Evolutionary conservation across 1,284 basidiomycete species (phyloP).

Genomic region (Puccinia polysora): DNA sequence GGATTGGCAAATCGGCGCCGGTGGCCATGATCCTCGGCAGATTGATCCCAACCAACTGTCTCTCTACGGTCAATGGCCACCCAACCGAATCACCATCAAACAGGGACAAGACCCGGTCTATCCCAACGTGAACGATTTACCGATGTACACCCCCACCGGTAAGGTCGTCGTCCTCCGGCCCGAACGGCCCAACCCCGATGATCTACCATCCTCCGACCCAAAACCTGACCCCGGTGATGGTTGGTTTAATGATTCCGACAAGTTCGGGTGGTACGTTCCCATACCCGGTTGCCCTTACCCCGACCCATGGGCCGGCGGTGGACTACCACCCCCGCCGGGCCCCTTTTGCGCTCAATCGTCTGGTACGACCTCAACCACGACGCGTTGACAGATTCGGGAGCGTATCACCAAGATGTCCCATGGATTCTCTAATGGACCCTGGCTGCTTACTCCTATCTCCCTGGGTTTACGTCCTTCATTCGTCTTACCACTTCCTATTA

Average conservation of each 20-base stretch:
- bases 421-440: too few relatives aligned
- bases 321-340: slow-evolving; percentile 27
- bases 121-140: slow-evolving; percentile 10
- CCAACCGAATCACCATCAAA: slow-evolving; percentile 11
- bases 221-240: slow-evolving; percentile 26
- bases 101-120: not conserved
- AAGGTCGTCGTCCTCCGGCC: slow-evolving; percentile 19
- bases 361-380: too few relatives aligned
- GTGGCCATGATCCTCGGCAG: too few relatives aligned
- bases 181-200: not conserved
- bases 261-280: slow-evolving; percentile 22
- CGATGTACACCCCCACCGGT: slow-evolving; percentile 21
- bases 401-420: too few relatives aligned
- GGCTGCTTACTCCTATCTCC: too few relatives aligned
- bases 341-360: slow-evolving; percentile 25
- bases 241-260: slow-evolving; percentile 32
- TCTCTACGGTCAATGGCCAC: slow-evolving; percentile 30
- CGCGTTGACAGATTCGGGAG: too few relatives aligned
- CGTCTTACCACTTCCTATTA: too few relatives aligned
- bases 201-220: not conserved
- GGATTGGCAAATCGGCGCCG: too few relatives aligned
- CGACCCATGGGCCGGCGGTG: slow-evolving; percentile 39
- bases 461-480: too few relatives aligned
- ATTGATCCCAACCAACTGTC: too few relatives aligned
- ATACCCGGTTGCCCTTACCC: slow-evolving; percentile 35